Base-by-base conservation (phyloP, 352 stramenopile genomes). In the Phytophthora ramorum region DNA sequence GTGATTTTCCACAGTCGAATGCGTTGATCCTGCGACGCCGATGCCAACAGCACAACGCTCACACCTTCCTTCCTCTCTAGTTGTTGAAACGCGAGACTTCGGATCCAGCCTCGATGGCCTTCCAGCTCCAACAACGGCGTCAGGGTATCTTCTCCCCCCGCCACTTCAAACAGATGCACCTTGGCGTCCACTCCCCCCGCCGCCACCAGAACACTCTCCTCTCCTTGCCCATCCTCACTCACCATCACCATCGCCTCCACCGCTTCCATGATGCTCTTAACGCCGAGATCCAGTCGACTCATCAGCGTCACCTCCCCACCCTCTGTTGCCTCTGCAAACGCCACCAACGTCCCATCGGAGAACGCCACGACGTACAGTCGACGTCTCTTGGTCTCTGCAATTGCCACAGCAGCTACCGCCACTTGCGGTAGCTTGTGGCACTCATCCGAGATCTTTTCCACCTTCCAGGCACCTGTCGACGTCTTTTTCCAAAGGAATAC, bases 61-160 rank as follows among this genome's bases (percentile, higher is more conserved):
- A 7, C 20, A 40, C 13, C 4, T 9, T 41, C 2, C 0, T 10
- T 13, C 24, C n/a, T 19, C 5, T 32, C 22, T 30, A 54, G 24
- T 14, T 34, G 54, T 22, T 81, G 52, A 28, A 94, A 91, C n/a
- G 76, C 68, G 13, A 94, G 56, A n/a, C 76, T 76, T 5, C 81
- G 82, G 44, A 94, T 76, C 86, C 86, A 94, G 9, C 76, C 84
- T 22, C 73, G 73, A 65, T 93, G 86, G 5, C 86, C 86, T 52
- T 84, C 71, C 20, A 91, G 59, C 28, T 72, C 58, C 40, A 90
- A 37, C 50, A 90, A 56, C 43, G 58, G 68, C 47, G 45, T 66
- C 10, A 90, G 20, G 5, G 20, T 26, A 0, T 46, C 45, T 12
- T 47, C 13, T 13, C 46, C 51, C 9, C 32, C 34, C 0, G 74